Percentiles rank a stretch among this genome's conserved stretches.
Conservation (phyloP, 2,329 filamentous ascomycete species). For the Beauveria medogensis region DNA sequence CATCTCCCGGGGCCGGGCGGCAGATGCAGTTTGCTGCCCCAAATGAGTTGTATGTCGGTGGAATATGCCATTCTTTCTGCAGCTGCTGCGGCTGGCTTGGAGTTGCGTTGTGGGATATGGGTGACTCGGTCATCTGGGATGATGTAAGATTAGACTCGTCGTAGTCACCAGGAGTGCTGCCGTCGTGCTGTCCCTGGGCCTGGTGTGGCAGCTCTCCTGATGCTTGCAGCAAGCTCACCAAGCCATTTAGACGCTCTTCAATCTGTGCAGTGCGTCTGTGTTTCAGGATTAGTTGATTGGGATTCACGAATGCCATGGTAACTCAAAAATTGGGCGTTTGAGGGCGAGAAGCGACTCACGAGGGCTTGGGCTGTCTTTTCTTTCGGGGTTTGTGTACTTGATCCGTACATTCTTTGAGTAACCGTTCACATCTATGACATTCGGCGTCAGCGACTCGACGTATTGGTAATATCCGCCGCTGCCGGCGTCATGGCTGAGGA, state of each 20-base stretch:
- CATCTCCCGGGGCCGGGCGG: constrained; percentile 31
- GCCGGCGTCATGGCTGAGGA: background rate
- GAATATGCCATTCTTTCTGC: constrained; percentile 24
- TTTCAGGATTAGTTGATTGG: background rate
- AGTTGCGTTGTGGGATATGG: background rate
- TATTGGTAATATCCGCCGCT: background rate
- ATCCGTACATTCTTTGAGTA: constrained; percentile 38
- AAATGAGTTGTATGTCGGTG: constrained; percentile 36
- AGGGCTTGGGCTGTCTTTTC: constrained; percentile 42
- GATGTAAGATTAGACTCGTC: constrained; percentile 2
- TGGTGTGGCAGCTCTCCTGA: constrained; percentile 27
- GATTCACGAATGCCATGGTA: constrained; percentile 5
- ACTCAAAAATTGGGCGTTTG: background rate
- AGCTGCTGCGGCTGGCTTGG: constrained; percentile 1
- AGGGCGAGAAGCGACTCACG: constrained; percentile 29
- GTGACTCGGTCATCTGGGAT: constrained; percentile 8
- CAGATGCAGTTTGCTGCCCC: constrained; percentile 41
- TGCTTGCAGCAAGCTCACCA: constrained; percentile 39
- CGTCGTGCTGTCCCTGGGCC: background rate
- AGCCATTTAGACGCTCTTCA: constrained; percentile 40
- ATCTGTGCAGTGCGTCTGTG: constrained; percentile 40
- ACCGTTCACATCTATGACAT: constrained; percentile 34
- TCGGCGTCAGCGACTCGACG: constrained; percentile 1
- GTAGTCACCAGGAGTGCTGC: constrained; percentile 8
- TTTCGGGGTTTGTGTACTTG: constrained; percentile 43